Evolutionary conservation across 1,139 yeast species (phyloP).

Genomic region (Tardiomyces blankii): DNA sequence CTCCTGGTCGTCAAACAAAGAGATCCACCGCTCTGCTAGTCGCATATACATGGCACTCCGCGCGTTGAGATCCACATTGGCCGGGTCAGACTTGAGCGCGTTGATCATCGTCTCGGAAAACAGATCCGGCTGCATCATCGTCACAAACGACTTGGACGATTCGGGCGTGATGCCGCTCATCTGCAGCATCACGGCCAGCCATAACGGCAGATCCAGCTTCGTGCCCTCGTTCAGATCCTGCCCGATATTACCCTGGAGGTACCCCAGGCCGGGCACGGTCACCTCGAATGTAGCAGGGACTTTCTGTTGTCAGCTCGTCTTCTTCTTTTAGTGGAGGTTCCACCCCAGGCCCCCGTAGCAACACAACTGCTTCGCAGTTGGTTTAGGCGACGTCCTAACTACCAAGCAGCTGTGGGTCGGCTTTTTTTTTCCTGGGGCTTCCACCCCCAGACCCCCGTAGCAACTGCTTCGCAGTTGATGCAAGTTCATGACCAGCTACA

Average conservation of each 20-base stretch:
- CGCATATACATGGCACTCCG: slow-evolving; percentile 57
- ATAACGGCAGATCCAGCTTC: slow-evolving; percentile 69
- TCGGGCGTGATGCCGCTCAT: slow-evolving; percentile 23
- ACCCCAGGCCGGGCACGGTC: slow-evolving; percentile 77
- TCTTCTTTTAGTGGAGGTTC: slow-evolving; percentile 16
- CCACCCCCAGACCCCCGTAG: too few relatives aligned
- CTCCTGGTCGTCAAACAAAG: slow-evolving; percentile 55
- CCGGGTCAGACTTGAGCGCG: slow-evolving; percentile 71
- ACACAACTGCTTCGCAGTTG: too few relatives aligned
- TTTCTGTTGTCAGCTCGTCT: slow-evolving; percentile 34
- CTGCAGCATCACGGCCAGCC: slow-evolving; percentile 75
- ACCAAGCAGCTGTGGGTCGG: too few relatives aligned
- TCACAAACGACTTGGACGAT: slow-evolving; percentile 48
- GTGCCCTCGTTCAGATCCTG: slow-evolving; percentile 51
- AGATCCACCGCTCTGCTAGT: slow-evolving; percentile 65
- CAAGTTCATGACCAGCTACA: too few relatives aligned
- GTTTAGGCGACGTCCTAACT: background rate
- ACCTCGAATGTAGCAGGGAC: slow-evolving; percentile 71
- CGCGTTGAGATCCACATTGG: slow-evolving; percentile 54
- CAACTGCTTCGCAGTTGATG: too few relatives aligned
- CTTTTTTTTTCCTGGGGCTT: too few relatives aligned
- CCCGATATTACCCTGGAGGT: slow-evolving; percentile 74
- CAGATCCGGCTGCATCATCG: slow-evolving; percentile 58
- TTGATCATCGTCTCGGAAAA: slow-evolving; percentile 55
- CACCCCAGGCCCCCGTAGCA: too few relatives aligned